Conservation (phyloP, 768 basidiomycete genomes). For the Fomitopsis pulvina region DNA sequence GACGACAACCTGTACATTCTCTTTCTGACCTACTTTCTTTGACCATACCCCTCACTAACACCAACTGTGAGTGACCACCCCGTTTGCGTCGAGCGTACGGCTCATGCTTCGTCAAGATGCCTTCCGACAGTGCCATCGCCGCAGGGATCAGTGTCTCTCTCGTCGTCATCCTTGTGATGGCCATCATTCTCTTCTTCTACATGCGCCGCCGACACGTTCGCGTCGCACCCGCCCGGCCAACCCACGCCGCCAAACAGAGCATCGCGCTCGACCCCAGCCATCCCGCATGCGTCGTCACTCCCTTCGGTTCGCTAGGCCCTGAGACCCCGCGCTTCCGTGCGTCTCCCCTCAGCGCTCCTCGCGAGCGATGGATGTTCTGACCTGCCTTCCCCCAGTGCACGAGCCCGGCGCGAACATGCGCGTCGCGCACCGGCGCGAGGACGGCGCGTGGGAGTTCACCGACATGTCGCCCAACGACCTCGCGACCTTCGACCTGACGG, state of each 20-base stretch:
- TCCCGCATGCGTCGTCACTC: slow-evolving; percentile 16
- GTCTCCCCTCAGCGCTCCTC: neutral
- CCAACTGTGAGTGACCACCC: neutral
- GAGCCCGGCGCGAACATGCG: slow-evolving; percentile 52
- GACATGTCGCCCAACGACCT: slow-evolving; percentile 16
- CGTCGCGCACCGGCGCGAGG: slow-evolving; percentile 42
- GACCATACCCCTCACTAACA: neutral
- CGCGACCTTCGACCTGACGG: slow-evolving; percentile 9
- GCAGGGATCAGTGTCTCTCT: slow-evolving; percentile 10
- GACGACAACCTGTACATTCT: too few relatives aligned
- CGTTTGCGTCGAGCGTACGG: neutral
- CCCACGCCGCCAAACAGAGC: neutral
- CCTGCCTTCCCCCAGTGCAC: slow-evolving; percentile 30
- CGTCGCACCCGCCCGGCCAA: neutral
- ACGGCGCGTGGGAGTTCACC: slow-evolving; percentile 52
- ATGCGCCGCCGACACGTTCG: slow-evolving; percentile 5
- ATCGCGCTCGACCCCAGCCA: slow-evolving; percentile 12
- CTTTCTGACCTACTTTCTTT: too few relatives aligned
- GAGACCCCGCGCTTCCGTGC: slow-evolving; percentile 12
- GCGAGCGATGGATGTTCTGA: neutral
- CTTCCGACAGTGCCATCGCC: slow-evolving; percentile 9
- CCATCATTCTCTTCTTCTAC: slow-evolving; percentile 5
- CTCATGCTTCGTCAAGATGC: neutral
- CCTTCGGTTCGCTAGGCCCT: slow-evolving; percentile 9
- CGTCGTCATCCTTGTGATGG: slow-evolving; percentile 8